Base-by-base conservation (phyloP, 768 basidiomycete genomes). In the Pilatotrama ljubarskyi region DNA sequence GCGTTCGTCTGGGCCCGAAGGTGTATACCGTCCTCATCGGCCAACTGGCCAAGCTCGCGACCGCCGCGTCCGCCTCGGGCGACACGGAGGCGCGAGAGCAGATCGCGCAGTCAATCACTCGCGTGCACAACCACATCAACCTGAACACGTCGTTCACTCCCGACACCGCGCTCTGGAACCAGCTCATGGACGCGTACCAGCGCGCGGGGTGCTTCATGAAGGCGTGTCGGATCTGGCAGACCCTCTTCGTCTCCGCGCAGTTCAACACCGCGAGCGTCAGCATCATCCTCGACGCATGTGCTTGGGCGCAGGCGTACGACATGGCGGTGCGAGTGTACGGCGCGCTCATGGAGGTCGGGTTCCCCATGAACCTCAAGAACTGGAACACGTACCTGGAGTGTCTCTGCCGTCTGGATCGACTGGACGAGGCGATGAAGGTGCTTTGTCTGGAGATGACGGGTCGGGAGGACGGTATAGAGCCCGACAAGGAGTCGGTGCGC, bases 311-410 rank as follows among this genome's bases (percentile, higher is more conserved):
- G 3, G 78, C 83, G 11, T 70, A 77, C 63, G 74, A 74, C 20
- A 74, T 81, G 17, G 91, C 86, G 0, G 75, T 75, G 51, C 77
- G 79, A 43, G 82, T 91, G 36, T 82, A 84, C 74, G 62, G 69
- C 29, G 83, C 81, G 68, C 76, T 88, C 49, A 71, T 72, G 26
- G 77, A 72, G 51, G 77, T 77, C 46, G 78, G 76, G 22, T 90
- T 81, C 69, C 67, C 62, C 37, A 75, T 90, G 54, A 86, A 88
- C 68, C 66, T 77, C 61, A 82, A 84, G 51, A 88, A 90, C 67
- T 94, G 93, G 91, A 85, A 90, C 58, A 80, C 85, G 0, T 92
- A 86, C 78, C 71, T 97, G 18, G 94, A 97, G 73, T 92, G 89
- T 68, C 80, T 96, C n/a, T 92, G 91, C 67, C 82, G 93, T 22